Evolutionary conservation across 73 alveolate genomes (phyloP), one percentile per base, ranked within the genome.

Genomic region (Paramecium sexaurelia): DNA sequence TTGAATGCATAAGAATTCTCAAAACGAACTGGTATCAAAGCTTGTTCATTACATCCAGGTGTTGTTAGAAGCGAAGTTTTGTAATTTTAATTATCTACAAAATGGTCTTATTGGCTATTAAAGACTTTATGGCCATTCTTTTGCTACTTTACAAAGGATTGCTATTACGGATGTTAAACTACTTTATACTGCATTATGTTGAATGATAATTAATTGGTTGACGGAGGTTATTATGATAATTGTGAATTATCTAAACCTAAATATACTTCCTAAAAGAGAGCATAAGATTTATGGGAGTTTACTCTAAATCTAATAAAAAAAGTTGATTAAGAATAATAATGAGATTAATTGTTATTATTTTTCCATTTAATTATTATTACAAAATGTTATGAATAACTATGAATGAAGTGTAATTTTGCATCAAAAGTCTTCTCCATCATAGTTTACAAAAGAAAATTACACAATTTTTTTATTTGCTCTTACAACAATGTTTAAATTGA

Each of bases 191-290:
- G 87, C 24, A 39, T 86, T 57, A 69, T 57, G 43, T 11, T 55
- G 75, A 39, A 20, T 85, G 69, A 47, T 55, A 8, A 13, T 5
- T 27, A 85, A 27, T 35, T 85, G 9, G 27, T 43, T 15, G 45
- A 85, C 11, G 92, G 92, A 2, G 85, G 67, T 2, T 85, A 85
- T 85, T 85, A 85, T 27, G 55, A 69, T 10, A 75, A 85, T 35
- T 85, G 92, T 3, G n/a, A 85, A 55, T 33, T 47, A 3, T 15
- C 45, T 24, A 24, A 84, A 84, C 67, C 57, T 40, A 43, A 51
- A 19, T 84, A 55, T 5, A 85, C 75, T 29, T 47, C 78, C 13
- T 41, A 35, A 24, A 27, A 85, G 61, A 85, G 75, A 33, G 92
- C 92, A 20, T 19, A 55, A 43, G 19, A 43, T 0, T 55, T 85